Percentiles rank a stretch among this genome's conserved stretches.
These are phyloP conservation scores for Salix caprea DNA, from an alignment of 345 rosid genomes.

Conservation along the genomic window DNA sequence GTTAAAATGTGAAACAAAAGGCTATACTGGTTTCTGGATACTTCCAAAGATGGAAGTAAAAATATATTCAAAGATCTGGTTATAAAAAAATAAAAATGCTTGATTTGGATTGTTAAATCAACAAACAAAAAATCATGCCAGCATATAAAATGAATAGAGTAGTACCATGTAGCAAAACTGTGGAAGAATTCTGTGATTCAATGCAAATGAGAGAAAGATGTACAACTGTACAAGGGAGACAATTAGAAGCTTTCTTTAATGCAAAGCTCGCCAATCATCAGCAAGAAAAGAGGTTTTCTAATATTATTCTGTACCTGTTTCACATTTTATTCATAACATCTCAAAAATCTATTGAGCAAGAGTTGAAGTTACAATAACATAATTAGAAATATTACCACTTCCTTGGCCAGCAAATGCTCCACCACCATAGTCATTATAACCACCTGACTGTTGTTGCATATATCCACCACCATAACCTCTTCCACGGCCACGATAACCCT, in stretches of 20 bases:
- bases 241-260: background rate
- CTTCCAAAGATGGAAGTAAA: background rate
- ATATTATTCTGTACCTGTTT: background rate
- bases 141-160: background rate
- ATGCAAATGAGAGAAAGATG: background rate
- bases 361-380: background rate
- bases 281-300: background rate
- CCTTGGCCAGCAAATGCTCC: slow-evolving; percentile 9
- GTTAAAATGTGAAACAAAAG: no score
- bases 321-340: background rate
- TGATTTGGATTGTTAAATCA: background rate
- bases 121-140: background rate
- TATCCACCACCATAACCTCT: slow-evolving; percentile 18
- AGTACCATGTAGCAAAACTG: background rate
- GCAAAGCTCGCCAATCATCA: background rate
- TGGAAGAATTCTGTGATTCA: background rate
- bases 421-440: slow-evolving; percentile 22
- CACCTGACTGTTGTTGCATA: slow-evolving; percentile 24
- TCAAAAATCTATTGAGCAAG: background rate
- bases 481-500: slow-evolving; percentile 15
- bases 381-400: background rate
- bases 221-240: background rate
- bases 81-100: background rate
- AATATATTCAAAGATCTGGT: background rate
- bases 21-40: background rate